Conservation (phyloP, 768 basidiomycete genomes). For the Pisolithus tinctorius region DNA sequence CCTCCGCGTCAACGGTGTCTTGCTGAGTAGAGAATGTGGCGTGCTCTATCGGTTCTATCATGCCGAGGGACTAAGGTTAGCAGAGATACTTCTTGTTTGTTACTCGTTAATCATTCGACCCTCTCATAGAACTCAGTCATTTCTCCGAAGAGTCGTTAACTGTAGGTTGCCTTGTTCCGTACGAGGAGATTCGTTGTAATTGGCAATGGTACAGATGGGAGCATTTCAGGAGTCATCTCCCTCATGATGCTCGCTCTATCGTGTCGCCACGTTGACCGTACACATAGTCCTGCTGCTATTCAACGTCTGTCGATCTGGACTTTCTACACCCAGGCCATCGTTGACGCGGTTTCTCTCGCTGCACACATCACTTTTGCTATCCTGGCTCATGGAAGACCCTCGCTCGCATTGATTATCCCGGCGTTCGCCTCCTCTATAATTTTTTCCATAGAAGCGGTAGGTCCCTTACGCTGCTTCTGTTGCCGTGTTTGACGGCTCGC, state of each 20-base stretch:
- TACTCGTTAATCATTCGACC: not conserved
- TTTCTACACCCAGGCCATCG: slow-evolving; percentile 69
- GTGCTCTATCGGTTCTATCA: slow-evolving; percentile 60
- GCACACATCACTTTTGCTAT: slow-evolving; percentile 87
- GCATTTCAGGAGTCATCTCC: slow-evolving; percentile 59
- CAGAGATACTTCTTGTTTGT: not conserved
- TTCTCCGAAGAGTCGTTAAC: slow-evolving; percentile 70
- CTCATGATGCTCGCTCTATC: slow-evolving; percentile 60
- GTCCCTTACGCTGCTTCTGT: slow-evolving; percentile 17
- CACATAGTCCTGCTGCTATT: slow-evolving; percentile 72
- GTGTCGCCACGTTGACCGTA: slow-evolving; percentile 66
- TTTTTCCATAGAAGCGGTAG: slow-evolving; percentile 77
- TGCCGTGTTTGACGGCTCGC: not conserved
- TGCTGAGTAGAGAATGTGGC: slow-evolving; percentile 79
- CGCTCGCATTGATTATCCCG: slow-evolving; percentile 74
- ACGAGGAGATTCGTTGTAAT: slow-evolving; percentile 3
- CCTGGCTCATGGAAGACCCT: slow-evolving; percentile 74
- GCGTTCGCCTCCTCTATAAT: slow-evolving; percentile 78
- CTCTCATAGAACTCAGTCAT: slow-evolving; percentile 42
- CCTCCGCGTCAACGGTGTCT: slow-evolving; percentile 52
- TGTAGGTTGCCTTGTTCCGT: slow-evolving; percentile 31
- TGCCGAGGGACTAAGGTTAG: slow-evolving; percentile 64
- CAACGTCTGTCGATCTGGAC: slow-evolving; percentile 79
- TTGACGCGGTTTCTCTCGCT: slow-evolving; percentile 82
- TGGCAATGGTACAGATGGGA: slow-evolving; percentile 51